Conservation (phyloP, 2,329 filamentous ascomycete genomes). For the Rosellinia necatrix region DNA sequence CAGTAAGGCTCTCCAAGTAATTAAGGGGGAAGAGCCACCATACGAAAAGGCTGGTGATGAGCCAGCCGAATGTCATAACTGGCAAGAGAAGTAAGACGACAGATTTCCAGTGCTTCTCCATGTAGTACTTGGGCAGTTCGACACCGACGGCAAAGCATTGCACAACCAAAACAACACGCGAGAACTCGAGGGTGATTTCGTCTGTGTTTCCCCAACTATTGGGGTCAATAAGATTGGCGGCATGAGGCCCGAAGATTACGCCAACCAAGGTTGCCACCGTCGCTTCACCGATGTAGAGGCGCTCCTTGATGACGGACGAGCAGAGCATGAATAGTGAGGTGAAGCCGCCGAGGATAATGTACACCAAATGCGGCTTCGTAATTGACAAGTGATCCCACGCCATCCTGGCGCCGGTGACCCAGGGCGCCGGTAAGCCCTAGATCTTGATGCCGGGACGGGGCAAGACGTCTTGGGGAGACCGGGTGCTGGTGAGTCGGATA, state of each 20-base stretch:
- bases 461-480: constrained; percentile 31
- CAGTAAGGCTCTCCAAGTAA: constrained; percentile 87
- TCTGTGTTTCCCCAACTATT: constrained; percentile 79
- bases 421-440: neutral
- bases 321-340: constrained; percentile 98
- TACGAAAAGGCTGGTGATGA: constrained; percentile 88
- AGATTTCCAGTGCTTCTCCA: constrained; percentile 97
- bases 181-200: constrained; percentile 87
- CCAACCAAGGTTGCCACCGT: constrained; percentile 89
- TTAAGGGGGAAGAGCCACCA: constrained; percentile 86
- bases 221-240: constrained; percentile 79
- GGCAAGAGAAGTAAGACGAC: constrained; percentile 86
- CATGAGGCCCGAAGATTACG: constrained; percentile 87
- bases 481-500: constrained; percentile 33
- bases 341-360: constrained; percentile 97
- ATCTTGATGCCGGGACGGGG: constrained; percentile 12
- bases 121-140: constrained; percentile 90
- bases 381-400: constrained; percentile 81
- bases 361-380: constrained; percentile 95
- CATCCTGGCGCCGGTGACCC: constrained; percentile 53
- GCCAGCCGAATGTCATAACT: constrained; percentile 97
- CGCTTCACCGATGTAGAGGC: constrained; percentile 97
- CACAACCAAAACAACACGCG: constrained; percentile 85
- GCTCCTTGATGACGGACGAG: constrained; percentile 97
- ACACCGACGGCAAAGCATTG: constrained; percentile 93